A percentile compares a stretch with the other conserved stretches of the same genome.
Evolutionary conservation across 1,139 yeast genomes (phyloP).

Genomic region (Meyerozyma smithsonii): DNA sequence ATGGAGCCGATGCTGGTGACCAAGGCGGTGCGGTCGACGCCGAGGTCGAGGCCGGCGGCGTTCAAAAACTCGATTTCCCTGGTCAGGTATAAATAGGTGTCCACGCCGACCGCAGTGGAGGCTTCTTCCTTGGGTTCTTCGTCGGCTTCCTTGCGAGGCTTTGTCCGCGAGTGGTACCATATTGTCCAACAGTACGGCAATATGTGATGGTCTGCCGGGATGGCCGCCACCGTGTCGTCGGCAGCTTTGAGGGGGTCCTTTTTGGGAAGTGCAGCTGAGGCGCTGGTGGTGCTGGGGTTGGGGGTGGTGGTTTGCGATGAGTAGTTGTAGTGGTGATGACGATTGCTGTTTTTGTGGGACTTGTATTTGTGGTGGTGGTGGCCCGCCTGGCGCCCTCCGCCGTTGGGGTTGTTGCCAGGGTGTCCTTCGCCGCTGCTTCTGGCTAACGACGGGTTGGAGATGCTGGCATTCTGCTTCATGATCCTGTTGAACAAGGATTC

Average conservation of each 20-base stretch:
- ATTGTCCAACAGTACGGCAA: constrained; percentile 48
- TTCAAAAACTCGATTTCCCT: constrained; percentile 32
- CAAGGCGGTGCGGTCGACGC: constrained; percentile 9
- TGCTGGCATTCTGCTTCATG: constrained; percentile 34
- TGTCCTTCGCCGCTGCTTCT: neutral
- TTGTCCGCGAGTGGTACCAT: constrained; percentile 42
- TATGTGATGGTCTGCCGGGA: constrained; percentile 32
- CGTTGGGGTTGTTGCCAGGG: constrained; percentile 6
- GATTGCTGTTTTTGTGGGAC: constrained; percentile 7
- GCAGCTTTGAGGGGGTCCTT: constrained; percentile 32
- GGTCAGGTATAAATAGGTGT: constrained; percentile 40
- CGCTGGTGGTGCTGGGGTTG: constrained; percentile 13
- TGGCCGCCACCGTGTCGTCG: constrained; percentile 25
- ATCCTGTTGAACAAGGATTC: constrained; percentile 46
- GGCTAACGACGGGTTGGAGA: constrained; percentile 4
- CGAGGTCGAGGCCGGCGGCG: constrained; percentile 13
- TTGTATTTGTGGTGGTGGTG: constrained; percentile 8
- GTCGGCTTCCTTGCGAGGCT: constrained; percentile 15
- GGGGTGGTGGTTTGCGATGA: constrained; percentile 7
- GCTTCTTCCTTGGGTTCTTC: constrained; percentile 12
- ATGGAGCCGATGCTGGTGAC: constrained; percentile 44
- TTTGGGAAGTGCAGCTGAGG: constrained; percentile 25
- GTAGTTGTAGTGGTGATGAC: constrained; percentile 9
- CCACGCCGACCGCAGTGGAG: constrained; percentile 25
- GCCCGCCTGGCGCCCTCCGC: constrained; percentile 5